A percentile compares a stretch with the other conserved stretches of the same genome.
Conservation (phyloP, 2,329 filamentous ascomycete genomes). For the Alternaria hordeiaustralica region DNA sequence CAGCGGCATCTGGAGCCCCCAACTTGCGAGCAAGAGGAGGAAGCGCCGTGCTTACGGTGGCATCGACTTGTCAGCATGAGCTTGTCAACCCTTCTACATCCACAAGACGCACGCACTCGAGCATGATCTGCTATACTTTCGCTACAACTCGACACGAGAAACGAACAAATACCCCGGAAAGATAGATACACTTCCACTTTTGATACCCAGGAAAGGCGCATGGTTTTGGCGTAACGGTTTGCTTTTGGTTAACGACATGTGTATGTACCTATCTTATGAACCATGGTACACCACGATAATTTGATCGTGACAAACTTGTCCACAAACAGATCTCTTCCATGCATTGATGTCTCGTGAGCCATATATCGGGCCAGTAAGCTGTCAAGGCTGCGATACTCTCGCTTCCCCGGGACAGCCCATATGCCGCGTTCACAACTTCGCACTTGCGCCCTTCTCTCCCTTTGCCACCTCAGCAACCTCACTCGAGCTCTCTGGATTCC, state of each 20-base stretch:
- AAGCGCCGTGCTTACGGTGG: constrained; percentile 7
- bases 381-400: background rate
- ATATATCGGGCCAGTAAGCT: background rate
- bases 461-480: constrained; percentile 15
- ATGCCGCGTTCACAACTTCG: constrained; percentile 7
- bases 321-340: background rate
- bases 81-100: background rate
- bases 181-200: background rate
- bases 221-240: background rate
- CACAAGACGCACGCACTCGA: no score
- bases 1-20: constrained; percentile 65
- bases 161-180: background rate
- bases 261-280: background rate
- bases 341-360: background rate
- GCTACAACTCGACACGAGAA: background rate
- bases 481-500: constrained; percentile 22
- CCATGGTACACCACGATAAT: background rate
- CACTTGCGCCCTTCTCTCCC: background rate
- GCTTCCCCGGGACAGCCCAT: background rate
- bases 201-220: background rate
- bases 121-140: no score
- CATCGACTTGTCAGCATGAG: background rate
- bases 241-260: background rate
- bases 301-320: background rate
- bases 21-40: constrained; percentile 55